These are phyloP conservation scores for Moelleriella libera DNA, from an alignment of 2,329 filamentous ascomycete genomes.

Conservation along the genomic window DNA sequence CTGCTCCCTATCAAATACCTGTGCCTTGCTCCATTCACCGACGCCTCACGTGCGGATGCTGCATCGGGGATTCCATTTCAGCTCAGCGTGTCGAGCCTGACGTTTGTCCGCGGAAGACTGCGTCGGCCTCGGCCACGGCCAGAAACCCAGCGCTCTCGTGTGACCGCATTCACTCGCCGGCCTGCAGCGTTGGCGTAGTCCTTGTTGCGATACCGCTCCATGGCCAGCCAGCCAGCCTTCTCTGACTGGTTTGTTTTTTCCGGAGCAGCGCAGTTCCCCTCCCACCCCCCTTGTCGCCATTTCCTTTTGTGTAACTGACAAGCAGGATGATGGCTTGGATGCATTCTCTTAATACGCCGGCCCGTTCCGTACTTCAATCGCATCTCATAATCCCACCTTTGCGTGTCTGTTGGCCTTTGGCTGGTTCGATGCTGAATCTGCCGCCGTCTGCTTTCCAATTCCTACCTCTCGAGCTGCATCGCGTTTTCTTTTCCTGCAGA, in stretches of 20 bases:
- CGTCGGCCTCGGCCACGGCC: slow-evolving; percentile 1
- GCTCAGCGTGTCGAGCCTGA: background rate
- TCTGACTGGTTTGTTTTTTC: background rate
- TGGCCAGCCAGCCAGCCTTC: background rate
- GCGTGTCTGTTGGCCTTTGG: too few species aligned
- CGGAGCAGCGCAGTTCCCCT: too few species aligned
- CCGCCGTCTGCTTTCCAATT: background rate
- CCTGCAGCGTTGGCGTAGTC: slow-evolving; percentile 3
- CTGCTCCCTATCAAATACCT: background rate
- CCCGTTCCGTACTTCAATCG: too few species aligned
- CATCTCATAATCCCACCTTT: too few species aligned
- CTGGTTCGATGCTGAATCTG: too few species aligned
- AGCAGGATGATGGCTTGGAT: too few species aligned
- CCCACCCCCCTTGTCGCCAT: too few species aligned
- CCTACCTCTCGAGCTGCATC: background rate
- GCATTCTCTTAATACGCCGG: too few species aligned
- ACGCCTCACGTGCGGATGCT: background rate
- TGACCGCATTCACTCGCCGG: slow-evolving; percentile 3
- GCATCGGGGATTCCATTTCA: background rate
- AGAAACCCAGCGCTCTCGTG: slow-evolving; percentile 2
- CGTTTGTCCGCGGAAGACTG: slow-evolving; percentile 1
- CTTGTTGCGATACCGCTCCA: background rate
- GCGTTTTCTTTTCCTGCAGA: background rate
- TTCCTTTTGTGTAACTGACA: too few species aligned
- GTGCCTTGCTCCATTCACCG: background rate